Evolutionary conservation across 1,284 basidiomycete species (phyloP), one percentile per base, ranked within the genome.

Genomic region (Malassezia pachydermatis): DNA sequence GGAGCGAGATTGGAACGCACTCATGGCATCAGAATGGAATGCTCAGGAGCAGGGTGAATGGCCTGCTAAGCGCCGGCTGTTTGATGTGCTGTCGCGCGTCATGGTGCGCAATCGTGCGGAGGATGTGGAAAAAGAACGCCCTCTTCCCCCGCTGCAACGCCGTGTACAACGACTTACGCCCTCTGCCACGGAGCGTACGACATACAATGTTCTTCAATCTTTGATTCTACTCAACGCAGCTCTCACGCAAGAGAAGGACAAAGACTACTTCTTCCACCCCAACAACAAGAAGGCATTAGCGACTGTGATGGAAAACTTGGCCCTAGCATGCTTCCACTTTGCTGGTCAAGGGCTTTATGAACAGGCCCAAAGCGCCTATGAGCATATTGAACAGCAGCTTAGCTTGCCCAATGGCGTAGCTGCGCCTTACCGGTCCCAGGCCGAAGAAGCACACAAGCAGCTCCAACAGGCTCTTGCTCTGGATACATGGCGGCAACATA

Each of bases 291-390:
- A 53, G 17, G 23, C 48, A 5, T 34, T 58, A 10, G 36, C 46
- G 2, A 6, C 28, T 0, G 43, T 58, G 8, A 54, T 58, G 45
- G 55, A 54, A 11, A 51, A 58, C 32, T 28, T 59, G 13, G 39
- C 56, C 3, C 24, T 54, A 9, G 50, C 57, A 7, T 59, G 57
- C 28, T 59, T 59, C 36, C 57, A 59, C 35, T 59, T 54, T 30
- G 49, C 49, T 8, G 51, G 51, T 5, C 29, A 23, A 14, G 50
- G 41, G 10, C 30, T 58, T 8, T n/a, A 39, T 11, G 33, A 37
- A 22, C 51, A 58, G 34, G 33, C 45, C 5, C 8, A 22, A 7
- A 16, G 24, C 9, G 56, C 57, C 8, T 24, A 40, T 10, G 27
- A 50, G 16, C 42, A 24, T 5, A 36, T 49, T 13, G 1, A 16